Evolutionary conservation across 2,329 filamentous ascomycete species (phyloP).

Genomic region (Thelonectria olida): DNA sequence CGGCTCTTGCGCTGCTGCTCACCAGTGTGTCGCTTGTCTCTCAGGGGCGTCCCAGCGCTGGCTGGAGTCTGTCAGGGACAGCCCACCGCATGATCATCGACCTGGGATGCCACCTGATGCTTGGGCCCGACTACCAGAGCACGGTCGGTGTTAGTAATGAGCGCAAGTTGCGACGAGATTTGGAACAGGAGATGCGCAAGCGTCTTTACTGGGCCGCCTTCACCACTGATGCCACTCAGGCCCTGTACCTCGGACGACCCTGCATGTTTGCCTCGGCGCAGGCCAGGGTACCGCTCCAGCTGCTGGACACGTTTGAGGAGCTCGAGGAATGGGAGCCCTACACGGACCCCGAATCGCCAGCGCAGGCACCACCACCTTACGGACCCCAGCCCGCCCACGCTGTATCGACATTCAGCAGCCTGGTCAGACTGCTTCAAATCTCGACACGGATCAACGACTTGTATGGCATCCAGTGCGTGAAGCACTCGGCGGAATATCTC

Average conservation of each 20-base stretch:
- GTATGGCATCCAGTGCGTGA: slow-evolving; percentile 40
- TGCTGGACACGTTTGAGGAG: slow-evolving; percentile 47
- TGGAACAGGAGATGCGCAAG: slow-evolving; percentile 46
- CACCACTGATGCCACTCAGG: slow-evolving; percentile 45
- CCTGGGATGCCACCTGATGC: slow-evolving; percentile 48
- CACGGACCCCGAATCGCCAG: slow-evolving; percentile 40
- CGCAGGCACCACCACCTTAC: slow-evolving; percentile 36
- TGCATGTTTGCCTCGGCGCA: slow-evolving; percentile 45
- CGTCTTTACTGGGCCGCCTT: slow-evolving; percentile 48
- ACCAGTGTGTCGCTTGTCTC: slow-evolving; percentile 45
- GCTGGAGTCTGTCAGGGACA: slow-evolving; percentile 47
- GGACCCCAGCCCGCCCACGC: slow-evolving; percentile 42
- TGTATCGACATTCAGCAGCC: slow-evolving; percentile 41
- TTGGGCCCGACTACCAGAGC: slow-evolving; percentile 39
- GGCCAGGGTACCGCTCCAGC: slow-evolving; percentile 43
- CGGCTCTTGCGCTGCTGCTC: slow-evolving; percentile 46
- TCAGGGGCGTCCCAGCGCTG: slow-evolving; percentile 46
- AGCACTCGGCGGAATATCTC: slow-evolving; percentile 39
- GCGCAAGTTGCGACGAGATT: slow-evolving; percentile 39
- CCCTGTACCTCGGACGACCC: slow-evolving; percentile 46
- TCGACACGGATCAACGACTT: slow-evolving; percentile 41
- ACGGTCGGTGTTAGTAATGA: slow-evolving; percentile 37
- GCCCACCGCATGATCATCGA: slow-evolving; percentile 52
- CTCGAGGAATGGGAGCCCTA: slow-evolving; percentile 48
- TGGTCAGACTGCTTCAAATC: slow-evolving; percentile 41